Evolutionary conservation across 2,329 filamentous ascomycete genomes (phyloP).

Genomic region (Conoideocrella luteorostrata): DNA sequence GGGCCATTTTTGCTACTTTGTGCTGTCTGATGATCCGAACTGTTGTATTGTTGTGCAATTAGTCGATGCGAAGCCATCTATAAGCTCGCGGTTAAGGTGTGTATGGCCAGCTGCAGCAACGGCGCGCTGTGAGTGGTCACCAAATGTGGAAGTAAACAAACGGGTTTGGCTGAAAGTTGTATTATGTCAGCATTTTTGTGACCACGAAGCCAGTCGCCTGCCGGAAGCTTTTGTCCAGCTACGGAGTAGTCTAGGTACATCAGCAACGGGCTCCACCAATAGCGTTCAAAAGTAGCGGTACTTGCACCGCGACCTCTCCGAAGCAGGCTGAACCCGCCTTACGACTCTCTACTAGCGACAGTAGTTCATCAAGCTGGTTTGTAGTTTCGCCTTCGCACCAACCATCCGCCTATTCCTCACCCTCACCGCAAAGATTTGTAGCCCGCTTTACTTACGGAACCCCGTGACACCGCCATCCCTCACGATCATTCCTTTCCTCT

Average conservation of each 20-base stretch:
- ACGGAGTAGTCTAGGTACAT: constrained; percentile 12
- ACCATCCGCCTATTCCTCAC: neutral
- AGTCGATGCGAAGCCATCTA: neutral
- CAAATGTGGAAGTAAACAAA: constrained; percentile 34
- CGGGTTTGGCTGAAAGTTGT: neutral
- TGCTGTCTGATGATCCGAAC: constrained; percentile 1
- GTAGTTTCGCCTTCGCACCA: constrained; percentile 7
- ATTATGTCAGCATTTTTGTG: constrained; percentile 11
- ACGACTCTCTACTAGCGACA: constrained; percentile 21
- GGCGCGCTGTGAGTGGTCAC: constrained; percentile 15
- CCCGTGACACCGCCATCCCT: neutral
- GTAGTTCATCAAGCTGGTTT: constrained; percentile 7
- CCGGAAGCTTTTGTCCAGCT: neutral
- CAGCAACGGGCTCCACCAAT: neutral
- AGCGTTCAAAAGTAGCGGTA: constrained; percentile 10
- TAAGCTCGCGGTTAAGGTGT: neutral
- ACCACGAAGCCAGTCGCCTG: too few relatives aligned
- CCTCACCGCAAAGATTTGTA: neutral
- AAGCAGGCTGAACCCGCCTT: constrained; percentile 41
- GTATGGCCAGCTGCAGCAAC: neutral
- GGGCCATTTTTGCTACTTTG: constrained; percentile 36
- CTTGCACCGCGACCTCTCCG: constrained; percentile 1
- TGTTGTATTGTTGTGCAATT: constrained; percentile 1
- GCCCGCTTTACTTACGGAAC: too few relatives aligned
- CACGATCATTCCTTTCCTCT: neutral